Conservation (phyloP, 2,329 filamentous ascomycete species). For the Ceratocystis cacaofunesta region DNA sequence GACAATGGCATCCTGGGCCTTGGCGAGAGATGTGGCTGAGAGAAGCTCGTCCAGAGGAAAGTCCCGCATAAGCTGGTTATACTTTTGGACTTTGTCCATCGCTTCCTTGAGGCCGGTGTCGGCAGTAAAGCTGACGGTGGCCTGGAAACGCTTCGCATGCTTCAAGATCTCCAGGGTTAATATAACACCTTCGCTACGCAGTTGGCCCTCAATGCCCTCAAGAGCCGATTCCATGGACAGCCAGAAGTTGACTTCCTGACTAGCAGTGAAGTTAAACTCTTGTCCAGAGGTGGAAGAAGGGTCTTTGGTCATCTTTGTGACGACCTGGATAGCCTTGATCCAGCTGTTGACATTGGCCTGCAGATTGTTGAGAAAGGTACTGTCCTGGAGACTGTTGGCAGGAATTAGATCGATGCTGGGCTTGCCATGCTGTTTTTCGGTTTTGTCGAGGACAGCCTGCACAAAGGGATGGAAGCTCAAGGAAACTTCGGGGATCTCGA, state of each 20-base stretch:
- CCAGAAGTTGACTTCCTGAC: constrained; percentile 99
- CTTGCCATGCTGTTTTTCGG: constrained; percentile 48
- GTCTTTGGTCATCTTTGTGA: constrained; percentile 87
- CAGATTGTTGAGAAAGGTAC: constrained; percentile 80
- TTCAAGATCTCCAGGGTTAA: constrained; percentile 90
- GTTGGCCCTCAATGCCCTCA: constrained; percentile 78
- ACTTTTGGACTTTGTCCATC: constrained; percentile 92
- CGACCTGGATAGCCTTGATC: constrained; percentile 96
- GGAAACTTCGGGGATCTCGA: constrained; percentile 87
- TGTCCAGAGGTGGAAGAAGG: constrained; percentile 45
- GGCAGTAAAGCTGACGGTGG: constrained; percentile 88
- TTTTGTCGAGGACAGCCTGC: constrained; percentile 68
- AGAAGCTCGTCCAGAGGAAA: constrained; percentile 91
- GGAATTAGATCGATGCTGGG: constrained; percentile 70
- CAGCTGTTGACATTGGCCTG: constrained; percentile 90
- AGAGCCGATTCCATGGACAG: constrained; percentile 88
- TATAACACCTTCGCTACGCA: constrained; percentile 74
- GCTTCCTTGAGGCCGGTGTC: constrained; percentile 94
- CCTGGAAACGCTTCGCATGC: constrained; percentile 94
- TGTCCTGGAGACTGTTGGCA: constrained; percentile 63
- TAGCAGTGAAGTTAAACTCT: constrained; percentile 51
- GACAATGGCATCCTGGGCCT: constrained; percentile 75
- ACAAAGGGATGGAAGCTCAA: constrained; percentile 81
- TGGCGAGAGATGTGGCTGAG: constrained; percentile 75
- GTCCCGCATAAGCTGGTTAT: constrained; percentile 97